phyloP scores from a whole-genome alignment of 2,329 filamentous ascomycete genomes.

The Colletotrichum sp. region DNA sequence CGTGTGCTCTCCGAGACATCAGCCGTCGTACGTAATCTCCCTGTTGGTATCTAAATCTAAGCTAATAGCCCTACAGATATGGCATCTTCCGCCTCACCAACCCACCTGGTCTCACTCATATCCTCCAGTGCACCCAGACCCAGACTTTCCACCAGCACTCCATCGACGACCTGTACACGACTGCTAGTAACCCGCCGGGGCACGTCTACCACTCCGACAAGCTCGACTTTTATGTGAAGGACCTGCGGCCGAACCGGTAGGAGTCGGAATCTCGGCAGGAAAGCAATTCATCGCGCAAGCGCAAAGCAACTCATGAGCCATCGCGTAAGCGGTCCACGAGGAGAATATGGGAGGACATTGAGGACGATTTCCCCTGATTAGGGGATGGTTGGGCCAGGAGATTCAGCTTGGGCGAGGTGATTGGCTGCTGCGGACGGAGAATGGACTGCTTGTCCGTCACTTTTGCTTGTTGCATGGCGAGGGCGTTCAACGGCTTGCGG shows the following conservation, averaged over 20 bases:
- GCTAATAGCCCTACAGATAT: slow-evolving; percentile 68
- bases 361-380: neutral
- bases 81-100: slow-evolving; percentile 94
- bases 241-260: slow-evolving; percentile 48
- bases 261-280: neutral
- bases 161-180: slow-evolving; percentile 76
- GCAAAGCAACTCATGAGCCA: neutral
- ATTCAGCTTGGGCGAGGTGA: neutral
- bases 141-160: slow-evolving; percentile 83
- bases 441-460: neutral
- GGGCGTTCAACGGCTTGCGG: neutral
- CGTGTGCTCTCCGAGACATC: slow-evolving; percentile 86
- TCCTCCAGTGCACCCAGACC: slow-evolving; percentile 77
- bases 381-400: neutral
- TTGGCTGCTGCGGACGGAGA: neutral
- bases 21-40: slow-evolving; percentile 66
- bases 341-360: neutral
- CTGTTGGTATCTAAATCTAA: neutral
- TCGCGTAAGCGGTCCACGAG: neutral
- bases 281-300: neutral
- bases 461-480: slow-evolving; percentile 18
- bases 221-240: slow-evolving; percentile 64
- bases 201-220: slow-evolving; percentile 73
- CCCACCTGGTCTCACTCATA: slow-evolving; percentile 86
- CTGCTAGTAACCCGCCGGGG: slow-evolving; percentile 68